Conservation (phyloP, 352 stramenopile genomes). For the Pythium vanterpoolii region DNA sequence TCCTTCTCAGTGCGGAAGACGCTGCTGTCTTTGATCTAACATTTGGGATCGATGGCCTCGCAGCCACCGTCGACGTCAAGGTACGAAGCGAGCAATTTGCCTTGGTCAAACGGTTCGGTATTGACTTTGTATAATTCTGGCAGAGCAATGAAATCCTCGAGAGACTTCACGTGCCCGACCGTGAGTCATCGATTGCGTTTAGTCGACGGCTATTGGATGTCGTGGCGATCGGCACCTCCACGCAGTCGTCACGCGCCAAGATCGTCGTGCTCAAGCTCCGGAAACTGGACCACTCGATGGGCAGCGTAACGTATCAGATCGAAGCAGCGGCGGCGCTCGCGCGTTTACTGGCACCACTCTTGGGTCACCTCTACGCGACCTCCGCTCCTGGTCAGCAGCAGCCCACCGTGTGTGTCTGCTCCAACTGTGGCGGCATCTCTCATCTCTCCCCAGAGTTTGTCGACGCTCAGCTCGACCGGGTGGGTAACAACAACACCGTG, state of each 20-base stretch:
- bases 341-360: constrained; percentile 36
- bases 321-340: constrained; percentile 32
- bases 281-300: constrained; percentile 23
- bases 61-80: constrained; percentile 59
- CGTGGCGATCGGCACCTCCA: constrained; percentile 48
- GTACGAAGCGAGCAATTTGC: constrained; percentile 19
- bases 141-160: constrained; percentile 57
- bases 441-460: constrained; percentile 48
- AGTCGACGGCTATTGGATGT: constrained; percentile 46
- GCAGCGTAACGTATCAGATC: constrained; percentile 55
- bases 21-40: constrained; percentile 49
- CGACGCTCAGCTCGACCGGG: constrained; percentile 5
- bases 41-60: constrained; percentile 63
- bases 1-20: constrained; percentile 64
- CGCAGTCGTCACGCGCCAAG: constrained; percentile 46
- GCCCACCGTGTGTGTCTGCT: constrained; percentile 48
- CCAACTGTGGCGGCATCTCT: constrained; percentile 56
- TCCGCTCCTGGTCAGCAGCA: constrained; percentile 29
- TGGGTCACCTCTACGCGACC: constrained; percentile 36
- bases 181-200: constrained; percentile 31
- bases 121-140: background rate
- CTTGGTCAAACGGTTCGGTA: background rate
- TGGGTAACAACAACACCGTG: background rate
- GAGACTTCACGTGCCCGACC: constrained; percentile 32
- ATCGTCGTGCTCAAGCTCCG: constrained; percentile 55